phyloP scores from a whole-genome alignment of 1,284 basidiomycete genomes.

The Amylostereum areolatum region DNA sequence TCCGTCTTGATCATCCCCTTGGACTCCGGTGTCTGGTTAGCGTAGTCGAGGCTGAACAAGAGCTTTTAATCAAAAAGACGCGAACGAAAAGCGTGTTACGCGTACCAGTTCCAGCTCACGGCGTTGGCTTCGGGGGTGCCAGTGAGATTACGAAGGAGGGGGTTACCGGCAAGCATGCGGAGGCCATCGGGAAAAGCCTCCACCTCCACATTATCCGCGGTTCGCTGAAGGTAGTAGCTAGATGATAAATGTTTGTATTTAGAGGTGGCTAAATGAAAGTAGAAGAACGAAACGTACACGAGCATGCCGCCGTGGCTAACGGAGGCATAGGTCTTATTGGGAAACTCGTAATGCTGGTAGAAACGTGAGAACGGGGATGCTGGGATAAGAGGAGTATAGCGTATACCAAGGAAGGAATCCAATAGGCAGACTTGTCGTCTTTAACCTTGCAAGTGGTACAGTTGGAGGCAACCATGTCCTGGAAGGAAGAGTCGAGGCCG shows the following conservation, averaged over 20 bases:
- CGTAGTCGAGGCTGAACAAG: constrained; percentile 14
- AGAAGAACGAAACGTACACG: constrained; percentile 6
- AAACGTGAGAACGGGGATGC: neutral
- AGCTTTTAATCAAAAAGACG: neutral
- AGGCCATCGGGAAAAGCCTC: constrained; percentile 23
- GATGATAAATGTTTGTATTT: constrained; percentile 7
- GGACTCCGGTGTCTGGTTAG: constrained; percentile 20
- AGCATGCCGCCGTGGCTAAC: constrained; percentile 12
- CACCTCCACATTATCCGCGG: constrained; percentile 14
- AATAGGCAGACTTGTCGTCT: constrained; percentile 12
- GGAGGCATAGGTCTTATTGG: constrained; percentile 4
- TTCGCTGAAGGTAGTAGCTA: constrained; percentile 24
- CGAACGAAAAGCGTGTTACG: neutral
- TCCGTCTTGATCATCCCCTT: constrained; percentile 23
- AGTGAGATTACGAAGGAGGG: constrained; percentile 27
- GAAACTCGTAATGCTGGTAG: constrained; percentile 9
- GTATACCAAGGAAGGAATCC: constrained; percentile 9
- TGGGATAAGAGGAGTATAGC: neutral
- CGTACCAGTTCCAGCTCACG: constrained; percentile 34
- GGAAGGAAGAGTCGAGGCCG: constrained; percentile 5
- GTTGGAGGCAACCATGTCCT: constrained; percentile 6
- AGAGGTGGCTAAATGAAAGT: neutral
- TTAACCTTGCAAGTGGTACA: constrained; percentile 12
- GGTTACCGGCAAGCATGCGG: constrained; percentile 36
- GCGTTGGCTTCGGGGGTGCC: constrained; percentile 32